Percentiles rank a stretch among this genome's conserved stretches.
Evolutionary conservation across 83 land plant genomes (phyloP).

Genomic region (Diphasiastrum complanatum): DNA sequence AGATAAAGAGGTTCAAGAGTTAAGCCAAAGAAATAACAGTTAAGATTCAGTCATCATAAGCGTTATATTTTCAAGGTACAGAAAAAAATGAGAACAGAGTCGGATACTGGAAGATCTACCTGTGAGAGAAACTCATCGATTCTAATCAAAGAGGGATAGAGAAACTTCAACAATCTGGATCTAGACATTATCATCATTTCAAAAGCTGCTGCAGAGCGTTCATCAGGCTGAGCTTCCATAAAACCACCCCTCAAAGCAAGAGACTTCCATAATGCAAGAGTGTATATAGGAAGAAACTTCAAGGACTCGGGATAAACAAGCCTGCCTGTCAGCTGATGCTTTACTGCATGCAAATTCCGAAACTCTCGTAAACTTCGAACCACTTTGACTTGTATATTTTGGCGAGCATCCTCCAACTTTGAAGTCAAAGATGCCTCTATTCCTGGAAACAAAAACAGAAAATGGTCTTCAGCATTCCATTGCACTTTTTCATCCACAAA

Average conservation of each 20-base stretch:
- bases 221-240: conserved; percentile 75
- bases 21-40: too few species aligned
- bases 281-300: conserved; percentile 72
- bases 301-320: conserved; percentile 85
- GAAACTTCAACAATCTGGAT: conserved; percentile 53
- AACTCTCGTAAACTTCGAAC: conserved; percentile 79
- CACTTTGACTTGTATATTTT: conserved; percentile 46
- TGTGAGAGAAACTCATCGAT: conserved; percentile 64
- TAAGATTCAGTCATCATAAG: neutral
- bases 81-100: neutral
- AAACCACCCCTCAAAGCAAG: conserved; percentile 77
- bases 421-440: conserved; percentile 67
- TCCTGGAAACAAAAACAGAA: conserved; percentile 40
- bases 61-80: neutral
- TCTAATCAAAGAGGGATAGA: conserved; percentile 73
- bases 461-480: too few species aligned
- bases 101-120: conserved; percentile 31
- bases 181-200: conserved; percentile 82
- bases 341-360: conserved; percentile 72
- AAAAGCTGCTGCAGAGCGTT: conserved; percentile 74
- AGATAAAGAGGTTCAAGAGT: too few species aligned
- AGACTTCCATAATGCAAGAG: conserved; percentile 59
- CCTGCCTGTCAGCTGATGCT: conserved; percentile 72
- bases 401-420: conserved; percentile 93
- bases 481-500: too few species aligned